Conservation (phyloP, 306 rosid species). For the Cucurbita pepo region DNA sequence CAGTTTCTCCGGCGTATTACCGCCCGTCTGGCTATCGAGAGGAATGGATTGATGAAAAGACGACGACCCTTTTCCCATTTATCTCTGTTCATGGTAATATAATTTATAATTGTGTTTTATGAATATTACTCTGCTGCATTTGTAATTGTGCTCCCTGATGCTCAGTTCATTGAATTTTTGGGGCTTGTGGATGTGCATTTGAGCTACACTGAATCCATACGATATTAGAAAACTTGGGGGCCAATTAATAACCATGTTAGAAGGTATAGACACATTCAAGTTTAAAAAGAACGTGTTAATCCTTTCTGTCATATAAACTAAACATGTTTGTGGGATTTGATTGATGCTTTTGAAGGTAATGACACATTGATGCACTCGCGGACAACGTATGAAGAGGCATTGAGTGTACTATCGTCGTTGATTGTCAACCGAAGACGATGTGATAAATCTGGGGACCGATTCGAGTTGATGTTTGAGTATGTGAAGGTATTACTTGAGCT, state of each 20-base stretch:
- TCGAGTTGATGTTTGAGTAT: slow-evolving; percentile 47
- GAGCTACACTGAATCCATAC: neutral
- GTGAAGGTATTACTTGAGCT: slow-evolving; percentile 29
- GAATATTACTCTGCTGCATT: neutral
- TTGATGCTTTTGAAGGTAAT: slow-evolving; percentile 15
- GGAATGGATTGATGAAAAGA: neutral
- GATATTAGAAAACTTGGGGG: neutral
- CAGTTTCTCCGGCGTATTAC: neutral
- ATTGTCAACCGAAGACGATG: slow-evolving; percentile 72
- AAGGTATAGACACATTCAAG: neutral
- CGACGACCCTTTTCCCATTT: neutral
- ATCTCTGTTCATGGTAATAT: neutral
- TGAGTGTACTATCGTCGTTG: slow-evolving; percentile 69
- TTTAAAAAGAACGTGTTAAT: neutral
- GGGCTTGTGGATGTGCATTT: neutral
- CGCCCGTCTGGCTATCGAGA: neutral
- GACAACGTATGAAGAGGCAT: slow-evolving; percentile 57
- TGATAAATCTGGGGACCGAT: slow-evolving; percentile 66
- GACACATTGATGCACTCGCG: slow-evolving; percentile 19
- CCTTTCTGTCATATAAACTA: neutral
- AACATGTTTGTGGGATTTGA: neutral
- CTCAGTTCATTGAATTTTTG: neutral
- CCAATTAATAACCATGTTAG: neutral
- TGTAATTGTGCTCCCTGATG: neutral
- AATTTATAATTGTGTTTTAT: neutral